Conservation (phyloP, 768 basidiomycete species). For the Lentinula guzmanii region DNA sequence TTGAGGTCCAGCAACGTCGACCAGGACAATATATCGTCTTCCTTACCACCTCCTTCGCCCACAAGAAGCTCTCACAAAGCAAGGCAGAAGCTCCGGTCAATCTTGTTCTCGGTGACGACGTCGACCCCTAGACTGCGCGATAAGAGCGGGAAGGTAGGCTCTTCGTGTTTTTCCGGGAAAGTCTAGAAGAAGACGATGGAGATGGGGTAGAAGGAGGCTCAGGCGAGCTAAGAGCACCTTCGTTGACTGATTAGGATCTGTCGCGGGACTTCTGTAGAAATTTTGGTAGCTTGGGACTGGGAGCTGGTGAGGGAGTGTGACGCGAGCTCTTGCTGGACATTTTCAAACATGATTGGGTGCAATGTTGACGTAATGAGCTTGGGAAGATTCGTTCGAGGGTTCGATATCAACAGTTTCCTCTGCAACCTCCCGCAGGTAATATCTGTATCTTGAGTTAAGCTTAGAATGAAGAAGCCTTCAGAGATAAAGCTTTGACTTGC, state of each 20-base stretch:
- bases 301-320: slow-evolving; percentile 33
- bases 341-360: neutral
- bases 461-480: neutral
- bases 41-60: slow-evolving; percentile 2
- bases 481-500: neutral
- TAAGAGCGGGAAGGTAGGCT: slow-evolving; percentile 1
- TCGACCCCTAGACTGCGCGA: no score
- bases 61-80: slow-evolving; percentile 2
- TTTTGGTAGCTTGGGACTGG: slow-evolving; percentile 55
- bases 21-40: neutral
- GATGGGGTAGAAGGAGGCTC: slow-evolving; percentile 21
- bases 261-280: slow-evolving; percentile 64
- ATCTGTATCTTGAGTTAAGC: neutral
- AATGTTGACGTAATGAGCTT: slow-evolving; percentile 5
- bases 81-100: no score
- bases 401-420: neutral
- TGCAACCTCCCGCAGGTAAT: neutral
- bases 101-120: no score
- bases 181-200: slow-evolving; percentile 20
- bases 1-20: neutral
- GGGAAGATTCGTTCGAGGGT: neutral
- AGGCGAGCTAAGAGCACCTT: slow-evolving; percentile 35
- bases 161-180: slow-evolving; percentile 25
- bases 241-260: slow-evolving; percentile 48
- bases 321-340: slow-evolving; percentile 46